These are phyloP conservation scores for Gymnopus androsaceus DNA, from an alignment of 1,284 basidiomycete genomes.

Conservation along the genomic window DNA sequence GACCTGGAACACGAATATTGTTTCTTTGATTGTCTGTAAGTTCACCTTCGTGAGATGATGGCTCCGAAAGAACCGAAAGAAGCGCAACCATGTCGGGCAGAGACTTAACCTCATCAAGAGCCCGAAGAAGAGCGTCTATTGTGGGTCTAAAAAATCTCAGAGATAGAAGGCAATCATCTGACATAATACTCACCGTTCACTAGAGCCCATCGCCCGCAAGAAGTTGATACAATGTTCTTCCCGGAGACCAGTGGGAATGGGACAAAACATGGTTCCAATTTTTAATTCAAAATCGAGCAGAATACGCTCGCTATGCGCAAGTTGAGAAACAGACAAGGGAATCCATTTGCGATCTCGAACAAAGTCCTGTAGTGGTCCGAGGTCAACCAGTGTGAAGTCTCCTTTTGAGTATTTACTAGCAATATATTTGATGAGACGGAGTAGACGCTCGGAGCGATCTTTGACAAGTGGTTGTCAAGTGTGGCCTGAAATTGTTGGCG, in stretches of 20 bases:
- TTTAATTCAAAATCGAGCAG: background rate
- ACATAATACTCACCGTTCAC: constrained; percentile 30
- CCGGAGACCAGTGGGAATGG: constrained; percentile 8
- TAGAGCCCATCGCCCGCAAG: constrained; percentile 37
- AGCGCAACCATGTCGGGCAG: constrained; percentile 17
- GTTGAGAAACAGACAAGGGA: background rate
- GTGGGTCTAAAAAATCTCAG: constrained; percentile 31
- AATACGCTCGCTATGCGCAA: background rate
- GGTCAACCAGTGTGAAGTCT: background rate
- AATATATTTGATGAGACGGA: background rate
- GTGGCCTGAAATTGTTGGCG: background rate
- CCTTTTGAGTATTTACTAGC: background rate
- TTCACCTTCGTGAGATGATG: constrained; percentile 25
- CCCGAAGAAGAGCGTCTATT: constrained; percentile 27
- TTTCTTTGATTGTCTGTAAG: constrained; percentile 26
- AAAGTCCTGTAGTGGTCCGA: background rate
- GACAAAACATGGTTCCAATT: background rate
- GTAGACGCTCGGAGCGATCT: background rate
- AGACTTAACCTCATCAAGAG: constrained; percentile 20
- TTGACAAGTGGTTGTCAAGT: background rate
- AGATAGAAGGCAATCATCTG: background rate
- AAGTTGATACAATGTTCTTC: constrained; percentile 23
- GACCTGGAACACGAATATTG: constrained; percentile 36
- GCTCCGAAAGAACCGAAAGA: constrained; percentile 31
- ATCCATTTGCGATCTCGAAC: background rate